Base-by-base conservation (phyloP, 495 filamentous ascomycete species). In the Neurospora intermedia region DNA sequence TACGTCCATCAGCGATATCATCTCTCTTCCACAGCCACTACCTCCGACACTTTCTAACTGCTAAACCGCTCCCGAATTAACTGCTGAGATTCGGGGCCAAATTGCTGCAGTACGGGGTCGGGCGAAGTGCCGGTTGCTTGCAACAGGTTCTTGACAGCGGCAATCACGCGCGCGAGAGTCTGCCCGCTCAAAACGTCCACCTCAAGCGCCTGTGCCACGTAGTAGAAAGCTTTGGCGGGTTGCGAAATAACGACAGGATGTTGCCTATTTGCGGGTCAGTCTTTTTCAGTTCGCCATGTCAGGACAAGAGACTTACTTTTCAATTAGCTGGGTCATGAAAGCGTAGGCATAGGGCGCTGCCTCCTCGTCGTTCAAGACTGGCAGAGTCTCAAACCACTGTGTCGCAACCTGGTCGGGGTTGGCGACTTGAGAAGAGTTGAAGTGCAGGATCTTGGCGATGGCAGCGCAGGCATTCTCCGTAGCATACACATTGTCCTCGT, bases 261-360 rank as follows among this genome's bases (percentile, higher is more conserved):
- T 91, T 93, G 92, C 80, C 96, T 99, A 40, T 18, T 10, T 39
- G 23, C 10, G 71, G n/a, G 48, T 72, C 31, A 69, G 38, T 23
- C 42, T 38, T 35, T 31, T 40, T 6, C 2, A 69, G 4, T 9
- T 13, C 4, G 16, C 16, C 27, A 72, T 72, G n/a, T 72, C 62
- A 10, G n/a, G 69, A 71, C 3, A 43, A 6, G n/a, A 77, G 75
- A 90, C 94, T 85, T 91, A 97, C 96, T 95, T 91, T 69, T 97
- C 92, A 79, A 99, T 97, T 72, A 99, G 82, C 77, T 97, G 89
- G 4, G 91, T 89, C 70, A 99, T 86, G 81, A 97, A 99, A 9
- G 90, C 90, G 80, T 99, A 99, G 0, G 94, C 94, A 79, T 97
- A 98, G 40, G 96, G 96, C 4, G 96, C 96, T 4, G 96, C 96